Conservation (phyloP, 345 rosid species). For the Brassica juncea region DNA sequence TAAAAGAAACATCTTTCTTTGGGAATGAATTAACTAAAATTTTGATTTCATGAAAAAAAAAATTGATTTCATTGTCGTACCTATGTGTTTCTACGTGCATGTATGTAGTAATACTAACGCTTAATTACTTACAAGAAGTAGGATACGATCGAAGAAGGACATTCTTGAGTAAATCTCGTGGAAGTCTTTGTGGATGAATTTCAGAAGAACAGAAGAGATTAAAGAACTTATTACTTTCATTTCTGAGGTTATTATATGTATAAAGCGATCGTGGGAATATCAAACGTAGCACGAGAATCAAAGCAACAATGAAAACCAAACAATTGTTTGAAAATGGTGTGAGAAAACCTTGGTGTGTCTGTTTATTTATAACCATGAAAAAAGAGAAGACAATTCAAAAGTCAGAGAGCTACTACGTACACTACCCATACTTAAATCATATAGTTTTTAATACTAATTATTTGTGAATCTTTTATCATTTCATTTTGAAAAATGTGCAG, state of each 20-base stretch:
- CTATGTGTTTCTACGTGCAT: not conserved
- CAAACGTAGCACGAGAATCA: not conserved
- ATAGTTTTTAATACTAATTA: no score
- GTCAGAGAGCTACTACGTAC: not conserved
- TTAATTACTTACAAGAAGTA: not conserved
- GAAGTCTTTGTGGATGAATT: slow-evolving; percentile 6
- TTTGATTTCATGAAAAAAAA: no score
- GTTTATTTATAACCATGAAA: not conserved
- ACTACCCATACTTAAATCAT: no score
- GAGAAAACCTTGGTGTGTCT: not conserved
- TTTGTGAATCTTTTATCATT: no score
- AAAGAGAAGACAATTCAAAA: not conserved
- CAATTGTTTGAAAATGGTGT: not conserved
- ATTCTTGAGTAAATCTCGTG: slow-evolving; percentile 4
- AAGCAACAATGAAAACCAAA: not conserved
- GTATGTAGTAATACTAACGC: not conserved
- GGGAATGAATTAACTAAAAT: no score
- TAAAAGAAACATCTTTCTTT: not conserved
- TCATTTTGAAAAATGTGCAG: no score
- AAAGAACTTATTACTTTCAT: slow-evolving; percentile 2
- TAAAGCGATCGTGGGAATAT: not conserved
- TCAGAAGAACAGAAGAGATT: not conserved
- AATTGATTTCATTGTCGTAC: not conserved
- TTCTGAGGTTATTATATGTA: not conserved
- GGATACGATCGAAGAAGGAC: not conserved